Percentiles rank a stretch among this genome's conserved stretches.
Conservation (phyloP, 345 rosid genomes). For the Citrus sp. region DNA sequence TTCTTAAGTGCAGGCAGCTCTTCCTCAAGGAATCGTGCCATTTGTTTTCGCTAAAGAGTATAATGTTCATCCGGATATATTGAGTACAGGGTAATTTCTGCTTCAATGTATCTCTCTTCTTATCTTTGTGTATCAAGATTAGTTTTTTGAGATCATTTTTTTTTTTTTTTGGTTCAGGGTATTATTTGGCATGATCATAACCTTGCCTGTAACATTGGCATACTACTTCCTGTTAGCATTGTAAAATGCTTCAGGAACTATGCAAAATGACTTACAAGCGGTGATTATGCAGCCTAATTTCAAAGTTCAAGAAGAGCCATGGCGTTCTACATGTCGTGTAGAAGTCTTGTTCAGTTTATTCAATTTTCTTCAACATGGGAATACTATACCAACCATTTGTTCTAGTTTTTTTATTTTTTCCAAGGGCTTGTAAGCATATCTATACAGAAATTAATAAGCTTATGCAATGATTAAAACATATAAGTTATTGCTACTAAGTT, state of each 20-base stretch:
- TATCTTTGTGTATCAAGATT: background rate
- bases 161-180: slow-evolving; percentile 47
- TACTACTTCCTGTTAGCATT: slow-evolving; percentile 70
- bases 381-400: background rate
- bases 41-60: slow-evolving; percentile 92
- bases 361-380: slow-evolving; percentile 4
- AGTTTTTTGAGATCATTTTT: background rate
- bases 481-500: background rate
- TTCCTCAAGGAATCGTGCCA: slow-evolving; percentile 89
- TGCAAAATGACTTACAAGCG: slow-evolving; percentile 5
- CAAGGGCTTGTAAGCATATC: background rate
- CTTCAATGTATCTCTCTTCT: background rate
- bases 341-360: slow-evolving; percentile 12
- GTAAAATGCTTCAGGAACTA: slow-evolving; percentile 20
- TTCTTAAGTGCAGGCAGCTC: slow-evolving; percentile 60
- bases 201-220: slow-evolving; percentile 69
- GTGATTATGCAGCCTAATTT: slow-evolving; percentile 5
- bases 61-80: slow-evolving; percentile 66
- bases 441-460: background rate
- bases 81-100: slow-evolving; percentile 65
- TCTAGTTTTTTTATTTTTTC: background rate
- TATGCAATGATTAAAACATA: background rate
- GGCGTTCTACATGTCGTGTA: background rate
- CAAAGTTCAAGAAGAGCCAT: background rate
- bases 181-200: slow-evolving; percentile 69